A percentile compares a stretch with the other conserved stretches of the same genome.
Evolutionary conservation across 352 stramenopile genomes (phyloP).

Genomic region (Pythium aristosporum): DNA sequence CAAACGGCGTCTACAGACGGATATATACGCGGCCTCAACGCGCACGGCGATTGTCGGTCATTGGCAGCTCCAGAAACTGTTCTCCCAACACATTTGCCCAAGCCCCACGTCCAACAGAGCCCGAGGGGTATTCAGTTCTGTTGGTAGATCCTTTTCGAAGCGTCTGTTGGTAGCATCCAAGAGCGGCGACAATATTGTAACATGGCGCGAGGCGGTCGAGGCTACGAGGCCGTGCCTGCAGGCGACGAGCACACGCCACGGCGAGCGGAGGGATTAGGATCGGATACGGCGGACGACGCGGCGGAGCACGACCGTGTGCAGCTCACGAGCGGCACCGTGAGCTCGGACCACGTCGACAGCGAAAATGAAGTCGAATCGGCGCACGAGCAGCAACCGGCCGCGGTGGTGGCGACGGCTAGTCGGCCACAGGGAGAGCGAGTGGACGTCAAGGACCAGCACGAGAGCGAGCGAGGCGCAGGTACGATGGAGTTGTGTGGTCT

Average conservation of each 20-base stretch:
- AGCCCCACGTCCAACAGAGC: neutral
- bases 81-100: neutral
- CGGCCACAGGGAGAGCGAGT: slow-evolving; percentile 15
- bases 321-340: slow-evolving; percentile 6
- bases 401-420: neutral
- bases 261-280: neutral
- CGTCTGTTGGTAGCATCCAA: neutral
- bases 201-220: slow-evolving; percentile 52
- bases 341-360: slow-evolving; percentile 20
- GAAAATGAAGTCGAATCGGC: slow-evolving; percentile 12
- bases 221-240: slow-evolving; percentile 56
- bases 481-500: neutral
- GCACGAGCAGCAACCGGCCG: neutral
- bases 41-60: neutral
- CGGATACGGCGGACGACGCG: slow-evolving; percentile 13
- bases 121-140: neutral
- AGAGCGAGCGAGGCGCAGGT: neutral
- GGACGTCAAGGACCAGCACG: slow-evolving; percentile 15
- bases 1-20: neutral
- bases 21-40: neutral
- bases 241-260: slow-evolving; percentile 29
- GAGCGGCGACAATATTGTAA: neutral
- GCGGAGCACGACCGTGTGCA: slow-evolving; percentile 28
- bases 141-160: neutral
- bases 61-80: neutral